Evolutionary conservation across 2,329 filamentous ascomycete genomes (phyloP).

Genomic region (Ustulina deusta): DNA sequence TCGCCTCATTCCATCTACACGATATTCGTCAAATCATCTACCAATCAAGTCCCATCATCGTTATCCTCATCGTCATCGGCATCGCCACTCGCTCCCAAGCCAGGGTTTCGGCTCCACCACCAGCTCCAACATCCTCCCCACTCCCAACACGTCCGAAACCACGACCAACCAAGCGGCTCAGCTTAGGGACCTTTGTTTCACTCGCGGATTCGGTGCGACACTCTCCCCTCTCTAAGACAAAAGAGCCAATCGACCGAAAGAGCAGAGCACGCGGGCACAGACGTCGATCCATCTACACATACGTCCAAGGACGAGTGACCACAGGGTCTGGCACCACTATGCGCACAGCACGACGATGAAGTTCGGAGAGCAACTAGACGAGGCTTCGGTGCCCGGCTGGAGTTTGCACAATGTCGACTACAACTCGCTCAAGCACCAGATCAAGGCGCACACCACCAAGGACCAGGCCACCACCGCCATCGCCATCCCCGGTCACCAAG

Average conservation of each 20-base stretch:
- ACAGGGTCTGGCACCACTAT: conserved; percentile 28
- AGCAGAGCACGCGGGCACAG: not conserved
- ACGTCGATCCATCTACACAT: not conserved
- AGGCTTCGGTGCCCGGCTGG: conserved; percentile 85
- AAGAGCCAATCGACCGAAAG: not conserved
- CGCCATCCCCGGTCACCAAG: conserved; percentile 77
- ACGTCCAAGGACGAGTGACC: conserved; percentile 14
- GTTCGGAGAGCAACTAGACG: conserved; percentile 79
- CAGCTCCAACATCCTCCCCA: not conserved
- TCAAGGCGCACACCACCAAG: conserved; percentile 81
- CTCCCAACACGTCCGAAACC: conserved; percentile 9
- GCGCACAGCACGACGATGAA: conserved; percentile 66
- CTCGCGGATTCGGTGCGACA: conserved; percentile 1
- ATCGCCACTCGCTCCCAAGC: not conserved
- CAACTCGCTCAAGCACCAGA: conserved; percentile 85
- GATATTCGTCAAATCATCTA: not conserved
- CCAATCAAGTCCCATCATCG: conserved; percentile 8
- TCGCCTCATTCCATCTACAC: not conserved
- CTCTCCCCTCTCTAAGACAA: not conserved
- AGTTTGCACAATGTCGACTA: conserved; percentile 89
- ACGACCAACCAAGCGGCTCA: not conserved
- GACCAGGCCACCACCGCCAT: conserved; percentile 74
- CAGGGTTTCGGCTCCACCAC: not conserved
- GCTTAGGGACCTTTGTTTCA: conserved; percentile 12
- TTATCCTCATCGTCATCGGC: conserved; percentile 15